A percentile compares a stretch with the other conserved stretches of the same genome.
These are phyloP conservation scores for Talaromyces trachyspermus DNA, from an alignment of 495 filamentous ascomycete species.

Conservation along the genomic window DNA sequence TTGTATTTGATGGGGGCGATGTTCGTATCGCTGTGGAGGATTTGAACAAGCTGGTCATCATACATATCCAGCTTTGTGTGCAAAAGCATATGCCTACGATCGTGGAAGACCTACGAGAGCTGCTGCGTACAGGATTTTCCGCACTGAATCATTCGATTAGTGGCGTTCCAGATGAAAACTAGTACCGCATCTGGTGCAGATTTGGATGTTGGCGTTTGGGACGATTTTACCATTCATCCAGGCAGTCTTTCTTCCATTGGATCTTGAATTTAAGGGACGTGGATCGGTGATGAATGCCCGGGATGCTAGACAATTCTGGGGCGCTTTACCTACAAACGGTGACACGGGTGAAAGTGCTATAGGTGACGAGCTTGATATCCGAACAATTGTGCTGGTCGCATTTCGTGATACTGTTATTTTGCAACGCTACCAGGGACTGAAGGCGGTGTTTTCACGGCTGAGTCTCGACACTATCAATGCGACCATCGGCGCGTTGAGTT, in stretches of 20 bases:
- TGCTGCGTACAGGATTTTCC: conserved; percentile 74
- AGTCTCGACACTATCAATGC: conserved; percentile 75
- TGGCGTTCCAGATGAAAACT: conserved; percentile 73
- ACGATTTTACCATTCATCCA: conserved; percentile 90
- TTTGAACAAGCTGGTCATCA: conserved; percentile 78
- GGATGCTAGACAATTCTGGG: conserved; percentile 86
- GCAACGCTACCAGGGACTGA: conserved; percentile 74
- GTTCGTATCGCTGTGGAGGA: conserved; percentile 87
- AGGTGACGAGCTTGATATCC: conserved; percentile 67
- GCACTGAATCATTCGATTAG: conserved; percentile 77
- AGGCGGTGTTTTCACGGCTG: conserved; percentile 83
- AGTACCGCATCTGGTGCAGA: conserved; percentile 79
- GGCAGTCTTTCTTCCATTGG: conserved; percentile 88
- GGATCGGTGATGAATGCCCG: conserved; percentile 67
- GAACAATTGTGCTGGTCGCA: conserved; percentile 78
- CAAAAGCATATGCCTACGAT: conserved; percentile 56
- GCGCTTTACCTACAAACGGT: conserved; percentile 33
- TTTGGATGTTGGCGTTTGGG: conserved; percentile 89
- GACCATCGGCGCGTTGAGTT: conserved; percentile 38
- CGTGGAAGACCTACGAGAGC: conserved; percentile 71
- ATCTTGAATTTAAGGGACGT: conserved; percentile 84
- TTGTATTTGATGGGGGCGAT: conserved; percentile 90
- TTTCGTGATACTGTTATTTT: conserved; percentile 87
- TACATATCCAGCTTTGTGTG: conserved; percentile 73
- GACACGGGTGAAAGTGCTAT: conserved; percentile 27